Evolutionary conservation across 306 rosid species (phyloP), one percentile per base, ranked within the genome.

Genomic region (Glycine soja): DNA sequence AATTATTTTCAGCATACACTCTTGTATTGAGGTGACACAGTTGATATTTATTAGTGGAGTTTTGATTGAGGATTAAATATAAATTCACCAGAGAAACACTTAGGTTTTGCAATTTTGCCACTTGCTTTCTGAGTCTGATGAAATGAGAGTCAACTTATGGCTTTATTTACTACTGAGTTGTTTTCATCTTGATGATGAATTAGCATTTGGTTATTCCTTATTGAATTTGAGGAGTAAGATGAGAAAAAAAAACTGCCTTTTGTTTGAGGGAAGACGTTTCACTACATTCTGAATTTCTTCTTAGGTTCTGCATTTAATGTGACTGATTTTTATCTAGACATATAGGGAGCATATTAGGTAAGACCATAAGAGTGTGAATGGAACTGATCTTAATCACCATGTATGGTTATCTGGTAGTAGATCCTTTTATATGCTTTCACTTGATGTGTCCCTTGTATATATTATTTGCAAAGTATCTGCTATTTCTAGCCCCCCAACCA

Each of bases 171-270:
- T 36, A 10, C 40, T 19, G 32, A 3, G 24, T 71, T 56, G 38
- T 43, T 57, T 75, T 82, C 74, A 56, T 67, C 76, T 56, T 56
- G 52, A 50, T 70, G 15, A 56, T 36, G 76, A 53, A 16, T 47
- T 50, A 62, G 16, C 45, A 78, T 46, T 56, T 15, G 13, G 64
- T 56, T 48, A 36, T 65, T 74, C 73, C 13, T 72, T 83, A 48
- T 57, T 19, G 66, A 66, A 65, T 16, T 47, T 11, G 40, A 70
- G 43, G 83, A 56, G 7, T n/a, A 65, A 10, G 24, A 15, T 19
- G 65, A 3, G 70, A 61, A 14, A 24, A 19, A 19, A 24, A 7
- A 50, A 40, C 56, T 34, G 1, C 0, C 15, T 69, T 58, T 10
- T 61, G 16, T 70, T 52, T 36, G 43, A 40, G 61, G 62, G 34